Percentiles rank a stretch among this genome's conserved stretches.
Evolutionary conservation across 768 basidiomycete genomes (phyloP).

Genomic region (Phylloporus sp.): DNA sequence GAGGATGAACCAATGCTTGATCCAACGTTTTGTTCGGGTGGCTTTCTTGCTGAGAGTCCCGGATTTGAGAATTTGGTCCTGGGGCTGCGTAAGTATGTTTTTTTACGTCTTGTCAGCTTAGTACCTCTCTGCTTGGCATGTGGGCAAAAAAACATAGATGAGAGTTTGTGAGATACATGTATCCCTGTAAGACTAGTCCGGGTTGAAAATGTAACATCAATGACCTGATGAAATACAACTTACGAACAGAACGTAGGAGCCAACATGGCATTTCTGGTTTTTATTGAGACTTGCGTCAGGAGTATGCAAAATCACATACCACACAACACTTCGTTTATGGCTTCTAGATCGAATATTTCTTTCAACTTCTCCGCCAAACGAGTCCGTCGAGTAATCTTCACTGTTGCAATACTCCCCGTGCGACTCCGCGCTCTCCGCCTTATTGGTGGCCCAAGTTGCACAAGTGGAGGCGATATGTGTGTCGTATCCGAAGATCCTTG

Average conservation of each 20-base stretch:
- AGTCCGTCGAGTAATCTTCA: constrained; percentile 61
- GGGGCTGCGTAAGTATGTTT: constrained; percentile 12
- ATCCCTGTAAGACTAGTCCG: constrained; percentile 83
- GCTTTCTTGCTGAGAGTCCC: constrained; percentile 87
- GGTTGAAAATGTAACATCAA: constrained; percentile 1
- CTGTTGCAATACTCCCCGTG: constrained; percentile 67
- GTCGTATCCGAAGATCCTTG: constrained; percentile 8
- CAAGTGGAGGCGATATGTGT: constrained; percentile 2
- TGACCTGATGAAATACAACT: constrained; percentile 34
- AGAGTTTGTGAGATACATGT: constrained; percentile 92
- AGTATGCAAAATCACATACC: constrained; percentile 42
- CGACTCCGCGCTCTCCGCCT: constrained; percentile 33
- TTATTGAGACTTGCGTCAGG: constrained; percentile 2
- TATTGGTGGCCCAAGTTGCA: constrained; percentile 17
- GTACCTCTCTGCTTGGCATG: constrained; percentile 85
- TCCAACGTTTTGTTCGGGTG: constrained; percentile 85
- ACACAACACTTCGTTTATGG: constrained; percentile 80
- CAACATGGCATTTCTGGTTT: constrained; percentile 86
- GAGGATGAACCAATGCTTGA: constrained; percentile 94
- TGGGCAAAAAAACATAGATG: constrained; percentile 97
- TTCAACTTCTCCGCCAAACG: constrained; percentile 83
- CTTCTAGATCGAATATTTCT: constrained; percentile 81
- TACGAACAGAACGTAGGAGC: constrained; percentile 84
- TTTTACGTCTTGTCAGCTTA: constrained; percentile 8
- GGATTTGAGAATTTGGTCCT: constrained; percentile 93